Conservation (phyloP, 176 grass and related monocot species). For the Aegilops bicornis region DNA sequence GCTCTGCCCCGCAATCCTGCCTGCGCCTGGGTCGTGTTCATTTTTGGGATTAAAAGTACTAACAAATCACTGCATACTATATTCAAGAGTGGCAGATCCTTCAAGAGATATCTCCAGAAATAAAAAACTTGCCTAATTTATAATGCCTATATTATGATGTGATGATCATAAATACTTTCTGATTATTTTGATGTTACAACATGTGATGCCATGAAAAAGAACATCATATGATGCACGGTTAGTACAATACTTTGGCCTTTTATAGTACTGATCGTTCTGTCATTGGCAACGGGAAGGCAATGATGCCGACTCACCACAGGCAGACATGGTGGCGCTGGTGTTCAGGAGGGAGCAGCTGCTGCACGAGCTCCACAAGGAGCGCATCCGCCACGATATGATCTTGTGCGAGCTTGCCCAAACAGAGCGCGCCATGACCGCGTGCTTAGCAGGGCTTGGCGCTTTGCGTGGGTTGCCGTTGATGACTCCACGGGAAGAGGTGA, state of each 20-base stretch:
- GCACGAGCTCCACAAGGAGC: slow-evolving; percentile 12
- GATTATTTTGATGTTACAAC: background rate
- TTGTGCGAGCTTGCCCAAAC: slow-evolving; percentile 20
- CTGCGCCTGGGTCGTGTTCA: background rate
- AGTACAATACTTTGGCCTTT: background rate
- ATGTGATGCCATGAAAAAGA: background rate
- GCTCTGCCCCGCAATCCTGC: background rate
- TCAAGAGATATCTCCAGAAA: background rate
- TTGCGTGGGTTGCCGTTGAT: background rate
- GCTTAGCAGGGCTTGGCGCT: background rate
- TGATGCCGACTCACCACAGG: background rate
- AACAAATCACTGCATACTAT: background rate
- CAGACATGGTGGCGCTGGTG: background rate
- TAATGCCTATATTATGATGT: background rate
- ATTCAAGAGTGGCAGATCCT: background rate
- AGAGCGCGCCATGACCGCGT: slow-evolving; percentile 7
- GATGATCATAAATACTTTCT: background rate
- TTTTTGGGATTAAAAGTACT: background rate
- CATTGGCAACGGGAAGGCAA: background rate
- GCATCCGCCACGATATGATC: slow-evolving; percentile 27
- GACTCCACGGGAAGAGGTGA: slow-evolving; percentile 5
- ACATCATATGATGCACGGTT: background rate
- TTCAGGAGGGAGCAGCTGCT: slow-evolving; percentile 18
- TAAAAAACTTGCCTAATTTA: background rate
- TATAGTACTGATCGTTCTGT: background rate